Evolutionary conservation across 768 basidiomycete genomes (phyloP).

Genomic region (Trametes cinnabarina): DNA sequence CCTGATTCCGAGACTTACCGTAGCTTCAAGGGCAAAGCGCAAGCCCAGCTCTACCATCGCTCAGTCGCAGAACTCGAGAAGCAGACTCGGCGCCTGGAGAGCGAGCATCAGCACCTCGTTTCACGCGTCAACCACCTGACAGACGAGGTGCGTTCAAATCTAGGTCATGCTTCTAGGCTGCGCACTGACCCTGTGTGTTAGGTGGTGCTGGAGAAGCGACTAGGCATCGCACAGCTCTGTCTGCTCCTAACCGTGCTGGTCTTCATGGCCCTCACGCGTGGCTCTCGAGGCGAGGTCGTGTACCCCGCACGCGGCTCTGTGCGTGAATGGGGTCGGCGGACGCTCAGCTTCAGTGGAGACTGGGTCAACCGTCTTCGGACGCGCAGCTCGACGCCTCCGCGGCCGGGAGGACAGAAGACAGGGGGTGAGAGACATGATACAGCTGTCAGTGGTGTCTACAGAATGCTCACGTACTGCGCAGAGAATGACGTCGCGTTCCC

Average conservation of each 20-base stretch:
- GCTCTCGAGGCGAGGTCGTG: slow-evolving; percentile 44
- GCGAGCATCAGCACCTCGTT: slow-evolving; percentile 69
- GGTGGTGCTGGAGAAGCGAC: slow-evolving; percentile 85
- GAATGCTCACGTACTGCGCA: not conserved
- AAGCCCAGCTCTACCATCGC: slow-evolving; percentile 63
- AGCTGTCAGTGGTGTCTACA: no score
- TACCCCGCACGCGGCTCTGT: slow-evolving; percentile 28
- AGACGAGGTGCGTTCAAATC: slow-evolving; percentile 60
- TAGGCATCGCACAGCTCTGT: slow-evolving; percentile 85
- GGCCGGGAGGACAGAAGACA: slow-evolving; percentile 1
- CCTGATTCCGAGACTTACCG: no score
- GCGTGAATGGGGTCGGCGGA: slow-evolving; percentile 56
- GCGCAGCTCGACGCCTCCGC: slow-evolving; percentile 29
- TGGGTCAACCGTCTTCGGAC: slow-evolving; percentile 43
- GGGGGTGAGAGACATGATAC: slow-evolving; percentile 3
- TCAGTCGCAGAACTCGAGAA: slow-evolving; percentile 66
- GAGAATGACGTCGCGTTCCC: slow-evolving; percentile 22
- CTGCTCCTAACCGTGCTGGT: slow-evolving; percentile 79
- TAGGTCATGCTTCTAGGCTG: not conserved
- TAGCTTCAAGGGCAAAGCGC: slow-evolving; percentile 58
- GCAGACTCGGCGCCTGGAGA: slow-evolving; percentile 62
- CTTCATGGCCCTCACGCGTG: slow-evolving; percentile 84
- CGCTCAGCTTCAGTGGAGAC: slow-evolving; percentile 54
- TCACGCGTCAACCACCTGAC: slow-evolving; percentile 70
- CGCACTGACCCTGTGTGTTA: slow-evolving; percentile 29